Percentiles rank a stretch among this genome's conserved stretches.
Evolutionary conservation across 169 alveolate species (phyloP).

Genomic region (Plasmodium falciparum): DNA sequence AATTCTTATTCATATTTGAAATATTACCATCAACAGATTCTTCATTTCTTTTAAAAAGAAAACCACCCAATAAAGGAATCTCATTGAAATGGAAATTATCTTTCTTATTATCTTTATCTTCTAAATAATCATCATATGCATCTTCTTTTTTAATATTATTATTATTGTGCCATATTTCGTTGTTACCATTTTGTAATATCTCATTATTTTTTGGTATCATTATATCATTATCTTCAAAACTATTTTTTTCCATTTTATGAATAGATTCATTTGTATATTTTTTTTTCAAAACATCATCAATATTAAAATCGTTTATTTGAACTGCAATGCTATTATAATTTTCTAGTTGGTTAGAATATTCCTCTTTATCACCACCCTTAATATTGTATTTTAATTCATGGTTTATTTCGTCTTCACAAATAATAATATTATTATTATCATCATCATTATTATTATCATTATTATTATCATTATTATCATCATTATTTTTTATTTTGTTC

Average conservation of each 20-base stretch:
- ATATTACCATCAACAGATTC: not conserved
- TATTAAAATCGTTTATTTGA: slow-evolving; percentile 30
- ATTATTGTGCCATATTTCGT: not conserved
- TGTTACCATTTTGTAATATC: not conserved
- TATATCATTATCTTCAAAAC: not conserved
- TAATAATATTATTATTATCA: not conserved
- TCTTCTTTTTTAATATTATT: not conserved
- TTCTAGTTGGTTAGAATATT: slow-evolving; percentile 10
- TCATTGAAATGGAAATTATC: not conserved
- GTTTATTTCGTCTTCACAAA: too few species aligned
- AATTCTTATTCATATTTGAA: not conserved
- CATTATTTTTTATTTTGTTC: not conserved
- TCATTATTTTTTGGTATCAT: not conserved
- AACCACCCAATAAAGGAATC: not conserved
- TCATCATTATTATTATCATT: not conserved
- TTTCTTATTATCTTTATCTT: not conserved
- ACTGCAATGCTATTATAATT: slow-evolving; percentile 54
- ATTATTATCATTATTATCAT: not conserved
- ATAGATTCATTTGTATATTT: slow-evolving; percentile 37
- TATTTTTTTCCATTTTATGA: slow-evolving; percentile 27
- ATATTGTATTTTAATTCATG: not conserved
- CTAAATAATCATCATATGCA: not conserved
- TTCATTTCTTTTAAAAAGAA: not conserved
- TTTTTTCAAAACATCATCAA: slow-evolving; percentile 62
- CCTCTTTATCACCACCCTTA: not conserved